Evolutionary conservation across 768 basidiomycete species (phyloP).

Genomic region (Amanita polypyramis): DNA sequence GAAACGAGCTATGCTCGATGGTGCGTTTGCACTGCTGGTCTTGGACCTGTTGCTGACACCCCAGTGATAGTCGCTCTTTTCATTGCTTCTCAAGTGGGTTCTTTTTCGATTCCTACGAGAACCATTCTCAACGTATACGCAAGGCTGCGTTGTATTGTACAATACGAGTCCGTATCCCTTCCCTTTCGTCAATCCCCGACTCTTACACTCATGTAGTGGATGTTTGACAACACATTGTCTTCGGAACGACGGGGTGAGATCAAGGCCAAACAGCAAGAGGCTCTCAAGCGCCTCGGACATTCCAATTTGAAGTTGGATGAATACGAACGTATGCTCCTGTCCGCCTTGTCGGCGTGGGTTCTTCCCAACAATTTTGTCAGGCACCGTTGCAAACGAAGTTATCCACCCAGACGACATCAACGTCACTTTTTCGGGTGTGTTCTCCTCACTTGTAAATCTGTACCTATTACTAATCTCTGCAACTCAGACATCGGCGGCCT

Average conservation of each 20-base stretch:
- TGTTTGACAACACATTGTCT: constrained; percentile 38
- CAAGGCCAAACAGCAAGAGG: constrained; percentile 60
- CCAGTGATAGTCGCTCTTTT: constrained; percentile 36
- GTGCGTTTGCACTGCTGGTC: constrained; percentile 16
- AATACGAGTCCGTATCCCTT: constrained; percentile 40
- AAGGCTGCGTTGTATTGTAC: constrained; percentile 79
- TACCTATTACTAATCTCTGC: constrained; percentile 9
- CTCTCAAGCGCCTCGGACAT: constrained; percentile 62
- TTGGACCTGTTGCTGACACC: constrained; percentile 10
- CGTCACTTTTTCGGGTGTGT: constrained; percentile 61
- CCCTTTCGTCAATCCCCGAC: background rate
- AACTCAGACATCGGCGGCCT: constrained; percentile 80
- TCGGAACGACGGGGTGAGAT: constrained; percentile 48
- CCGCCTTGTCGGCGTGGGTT: background rate
- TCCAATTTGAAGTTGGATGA: constrained; percentile 72
- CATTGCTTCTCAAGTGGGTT: constrained; percentile 36
- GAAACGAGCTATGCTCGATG: constrained; percentile 35
- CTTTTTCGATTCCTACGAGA: constrained; percentile 11
- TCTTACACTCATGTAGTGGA: constrained; percentile 38
- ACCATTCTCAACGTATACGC: constrained; percentile 12
- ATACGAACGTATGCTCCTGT: constrained; percentile 66
- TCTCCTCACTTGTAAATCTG: background rate
- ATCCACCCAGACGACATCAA: constrained; percentile 87
- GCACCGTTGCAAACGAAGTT: constrained; percentile 83
- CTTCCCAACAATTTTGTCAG: constrained; percentile 22